Evolutionary conservation across 495 filamentous ascomycete genomes (phyloP), one percentile per base, ranked within the genome.

Genomic region (Penicilliopsis zonata): DNA sequence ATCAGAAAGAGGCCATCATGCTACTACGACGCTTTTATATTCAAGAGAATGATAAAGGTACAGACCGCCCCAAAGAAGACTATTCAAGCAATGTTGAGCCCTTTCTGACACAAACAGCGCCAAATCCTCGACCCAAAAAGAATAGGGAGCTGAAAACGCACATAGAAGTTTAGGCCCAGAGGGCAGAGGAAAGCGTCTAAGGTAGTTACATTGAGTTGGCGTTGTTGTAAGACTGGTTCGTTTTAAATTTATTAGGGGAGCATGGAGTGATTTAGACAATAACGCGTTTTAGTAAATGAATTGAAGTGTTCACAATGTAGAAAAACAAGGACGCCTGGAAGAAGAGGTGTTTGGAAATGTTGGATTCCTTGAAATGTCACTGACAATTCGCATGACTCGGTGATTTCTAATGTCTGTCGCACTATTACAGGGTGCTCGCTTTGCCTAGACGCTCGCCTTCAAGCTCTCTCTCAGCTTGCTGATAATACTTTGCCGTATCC

Each of bases 401-500:
- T n/a, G n/a, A n/a, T n/a, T n/a, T n/a, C n/a, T n/a, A n/a, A n/a
- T n/a, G 25, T 12, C 25, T 27, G 4, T n/a, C 10, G n/a, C 10
- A 34, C 18, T 3, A 37, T 55, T 39, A 55, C 41, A 28, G 35
- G 47, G 44, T 53, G 34, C 31, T 30, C 28, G 36, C 39, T 40
- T 53, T 54, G 31, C 47, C 49, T 37, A 53, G 38, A 13, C 61
- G 53, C 65, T 94, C 85, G 17, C 72, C 79, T 58, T 93, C 90
- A 40, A 98, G 61, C 48, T 98, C 90, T 44, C 77, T 68, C 61
- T 98, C 90, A n/a, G 90, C 90, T 54, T 88, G 82, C 53, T 76
- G 76, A 59, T 94, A 98, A 63, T 98, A 98, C 63, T 98, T 98
- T 35, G 86, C 83, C 17, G 90, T 98, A 56, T 98, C 92, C 34